A percentile compares a stretch with the other conserved stretches of the same genome.
These are phyloP conservation scores for Trichoderma breve DNA, from an alignment of 2,329 filamentous ascomycete genomes.

Conservation along the genomic window DNA sequence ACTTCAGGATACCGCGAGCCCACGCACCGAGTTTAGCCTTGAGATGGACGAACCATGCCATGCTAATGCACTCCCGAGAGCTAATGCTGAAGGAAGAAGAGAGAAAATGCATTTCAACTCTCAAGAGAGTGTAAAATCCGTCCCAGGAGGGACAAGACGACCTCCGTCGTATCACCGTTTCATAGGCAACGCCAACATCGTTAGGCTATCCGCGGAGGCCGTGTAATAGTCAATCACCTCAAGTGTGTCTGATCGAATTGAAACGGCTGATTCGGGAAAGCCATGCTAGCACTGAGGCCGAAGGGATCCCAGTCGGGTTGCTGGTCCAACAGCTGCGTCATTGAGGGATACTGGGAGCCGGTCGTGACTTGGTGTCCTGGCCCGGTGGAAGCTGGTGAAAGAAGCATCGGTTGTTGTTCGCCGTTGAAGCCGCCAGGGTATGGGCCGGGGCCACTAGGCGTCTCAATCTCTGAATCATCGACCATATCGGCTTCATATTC, in stretches of 20 bases:
- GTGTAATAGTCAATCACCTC: conserved; percentile 32
- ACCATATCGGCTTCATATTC: conserved; percentile 93
- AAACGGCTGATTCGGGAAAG: conserved; percentile 82
- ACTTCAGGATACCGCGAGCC: background rate
- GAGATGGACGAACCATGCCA: background rate
- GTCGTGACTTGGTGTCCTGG: conserved; percentile 38
- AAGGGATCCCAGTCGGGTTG: conserved; percentile 93
- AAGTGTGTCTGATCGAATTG: conserved; percentile 65
- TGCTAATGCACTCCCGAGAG: background rate
- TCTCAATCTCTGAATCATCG: conserved; percentile 74
- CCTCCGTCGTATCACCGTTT: background rate
- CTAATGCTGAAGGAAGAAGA: background rate
- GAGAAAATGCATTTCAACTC: background rate
- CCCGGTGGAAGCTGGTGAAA: conserved; percentile 42
- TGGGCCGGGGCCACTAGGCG: conserved; percentile 61
- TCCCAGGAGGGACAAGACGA: background rate
- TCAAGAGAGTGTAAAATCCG: background rate
- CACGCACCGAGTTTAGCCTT: background rate
- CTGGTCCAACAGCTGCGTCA: conserved; percentile 67
- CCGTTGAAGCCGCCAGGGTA: conserved; percentile 59
- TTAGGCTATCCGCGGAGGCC: background rate
- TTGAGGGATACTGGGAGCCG: conserved; percentile 56
- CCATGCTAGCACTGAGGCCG: conserved; percentile 90
- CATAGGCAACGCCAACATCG: background rate
- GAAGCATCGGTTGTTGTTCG: conserved; percentile 42